Conservation (phyloP, 805 yeast genomes). For the Wickerhamiella bombiphila region DNA sequence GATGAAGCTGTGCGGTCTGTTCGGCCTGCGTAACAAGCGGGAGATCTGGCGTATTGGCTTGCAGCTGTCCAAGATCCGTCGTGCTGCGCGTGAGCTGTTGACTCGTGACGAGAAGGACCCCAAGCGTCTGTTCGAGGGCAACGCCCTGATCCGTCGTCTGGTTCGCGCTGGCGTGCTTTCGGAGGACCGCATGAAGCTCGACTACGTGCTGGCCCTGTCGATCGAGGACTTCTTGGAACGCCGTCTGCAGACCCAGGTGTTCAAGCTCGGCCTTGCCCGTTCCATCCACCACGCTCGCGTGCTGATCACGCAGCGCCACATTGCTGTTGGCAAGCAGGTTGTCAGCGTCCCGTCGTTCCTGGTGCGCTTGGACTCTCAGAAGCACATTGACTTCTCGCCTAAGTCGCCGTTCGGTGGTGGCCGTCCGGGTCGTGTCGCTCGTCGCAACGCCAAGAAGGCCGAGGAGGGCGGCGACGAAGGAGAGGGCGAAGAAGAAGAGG, state of each 20-base stretch:
- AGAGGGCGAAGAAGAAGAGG: conserved; percentile 40
- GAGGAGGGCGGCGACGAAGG: conserved; percentile 57
- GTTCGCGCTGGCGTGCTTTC: conserved; percentile 98
- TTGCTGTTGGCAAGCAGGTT: conserved; percentile 99
- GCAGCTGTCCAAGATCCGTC: conserved; percentile 98
- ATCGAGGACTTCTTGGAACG: conserved; percentile 99
- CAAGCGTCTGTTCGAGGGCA: conserved; percentile 99
- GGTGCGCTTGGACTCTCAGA: conserved; percentile 99
- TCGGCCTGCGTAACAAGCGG: conserved; percentile 99
- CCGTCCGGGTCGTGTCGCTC: conserved; percentile 99
- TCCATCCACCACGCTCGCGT: conserved; percentile 99
- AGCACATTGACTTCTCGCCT: conserved; percentile 99
- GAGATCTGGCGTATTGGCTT: conserved; percentile 99
- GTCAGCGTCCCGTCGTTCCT: conserved; percentile 98
- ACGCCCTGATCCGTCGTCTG: conserved; percentile 98
- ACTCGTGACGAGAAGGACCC: conserved; percentile 99
- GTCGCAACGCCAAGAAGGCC: conserved; percentile 64
- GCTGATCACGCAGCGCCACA: conserved; percentile 96
- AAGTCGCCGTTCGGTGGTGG: conserved; percentile 99
- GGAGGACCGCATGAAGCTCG: conserved; percentile 99
- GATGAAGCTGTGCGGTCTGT: conserved; percentile 98
- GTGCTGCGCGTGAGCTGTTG: conserved; percentile 99
- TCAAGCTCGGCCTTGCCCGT: conserved; percentile 98
- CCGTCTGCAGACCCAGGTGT: conserved; percentile 99
- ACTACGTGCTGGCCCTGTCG: conserved; percentile 97